Evolutionary conservation across 2,329 filamentous ascomycete species (phyloP).

Genomic region (Rhinocladiella mackenziei): DNA sequence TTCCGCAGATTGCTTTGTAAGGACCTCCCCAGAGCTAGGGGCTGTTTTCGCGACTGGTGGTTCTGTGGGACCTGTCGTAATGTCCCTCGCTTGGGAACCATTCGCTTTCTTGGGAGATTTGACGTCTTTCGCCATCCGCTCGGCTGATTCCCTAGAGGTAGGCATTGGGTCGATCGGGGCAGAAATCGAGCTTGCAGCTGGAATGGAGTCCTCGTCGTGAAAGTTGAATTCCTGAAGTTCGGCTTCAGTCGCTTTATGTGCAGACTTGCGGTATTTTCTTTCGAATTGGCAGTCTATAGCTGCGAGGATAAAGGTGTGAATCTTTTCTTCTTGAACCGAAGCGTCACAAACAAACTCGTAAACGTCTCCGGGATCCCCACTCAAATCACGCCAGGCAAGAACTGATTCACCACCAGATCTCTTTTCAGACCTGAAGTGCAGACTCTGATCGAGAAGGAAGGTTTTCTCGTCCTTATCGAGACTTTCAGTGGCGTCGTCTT

Average conservation of each 20-base stretch:
- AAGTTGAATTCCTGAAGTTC: constrained; percentile 84
- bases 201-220: constrained; percentile 56
- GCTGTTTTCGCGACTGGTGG: constrained; percentile 58
- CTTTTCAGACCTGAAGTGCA: constrained; percentile 81
- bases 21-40: constrained; percentile 67
- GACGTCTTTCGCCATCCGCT: constrained; percentile 45
- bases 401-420: constrained; percentile 77
- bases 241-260: constrained; percentile 73
- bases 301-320: constrained; percentile 74
- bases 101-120: constrained; percentile 40
- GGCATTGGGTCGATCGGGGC: constrained; percentile 43
- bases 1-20: constrained; percentile 73
- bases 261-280: constrained; percentile 78
- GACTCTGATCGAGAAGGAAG: constrained; percentile 86
- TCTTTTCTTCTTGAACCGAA: constrained; percentile 64
- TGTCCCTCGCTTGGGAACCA: constrained; percentile 32
- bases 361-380: constrained; percentile 88
- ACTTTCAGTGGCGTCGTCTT: constrained; percentile 72
- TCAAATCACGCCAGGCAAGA: constrained; percentile 90
- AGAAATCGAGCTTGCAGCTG: constrained; percentile 55
- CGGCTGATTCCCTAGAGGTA: constrained; percentile 41
- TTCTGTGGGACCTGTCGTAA: constrained; percentile 50
- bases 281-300: constrained; percentile 97
- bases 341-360: constrained; percentile 95
- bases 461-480: constrained; percentile 96